Conservation (phyloP, 2,329 filamentous ascomycete genomes). For the Trichoderma sp. region DNA sequence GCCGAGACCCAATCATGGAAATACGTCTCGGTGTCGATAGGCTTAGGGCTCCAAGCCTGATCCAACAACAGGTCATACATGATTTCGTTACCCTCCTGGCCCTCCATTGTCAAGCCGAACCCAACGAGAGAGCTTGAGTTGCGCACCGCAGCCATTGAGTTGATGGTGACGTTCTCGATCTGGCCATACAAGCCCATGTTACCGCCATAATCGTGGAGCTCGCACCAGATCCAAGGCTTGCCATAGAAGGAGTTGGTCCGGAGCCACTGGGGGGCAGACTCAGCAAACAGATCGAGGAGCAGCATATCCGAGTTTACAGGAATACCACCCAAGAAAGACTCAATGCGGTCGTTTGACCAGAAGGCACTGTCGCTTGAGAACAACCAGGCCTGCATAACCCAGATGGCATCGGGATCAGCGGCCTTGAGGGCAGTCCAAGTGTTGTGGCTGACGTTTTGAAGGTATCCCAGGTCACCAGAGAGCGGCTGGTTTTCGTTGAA, state of each 20-base stretch:
- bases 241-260: constrained; percentile 49
- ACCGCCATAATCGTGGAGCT: constrained; percentile 50
- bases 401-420: constrained; percentile 47
- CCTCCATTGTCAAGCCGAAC: constrained; percentile 49
- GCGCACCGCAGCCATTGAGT: constrained; percentile 43
- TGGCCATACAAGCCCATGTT: constrained; percentile 52
- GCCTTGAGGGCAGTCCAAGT: constrained; percentile 49
- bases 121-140: constrained; percentile 45
- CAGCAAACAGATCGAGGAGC: constrained; percentile 50
- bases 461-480: constrained; percentile 45
- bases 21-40: constrained; percentile 45
- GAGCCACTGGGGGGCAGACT: constrained; percentile 50
- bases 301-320: constrained; percentile 45
- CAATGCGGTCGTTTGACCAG: constrained; percentile 45
- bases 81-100: constrained; percentile 53
- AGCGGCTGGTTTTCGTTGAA: constrained; percentile 52
- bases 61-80: constrained; percentile 51
- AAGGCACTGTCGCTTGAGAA: constrained; percentile 45
- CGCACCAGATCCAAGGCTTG: constrained; percentile 55
- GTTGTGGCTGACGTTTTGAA: constrained; percentile 39
- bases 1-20: constrained; percentile 45
- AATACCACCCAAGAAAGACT: constrained; percentile 50
- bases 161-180: constrained; percentile 47
- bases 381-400: constrained; percentile 53
- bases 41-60: constrained; percentile 46